These are phyloP conservation scores for Phaseolus lunatus DNA, from an alignment of 306 rosid species.

Conservation along the genomic window DNA sequence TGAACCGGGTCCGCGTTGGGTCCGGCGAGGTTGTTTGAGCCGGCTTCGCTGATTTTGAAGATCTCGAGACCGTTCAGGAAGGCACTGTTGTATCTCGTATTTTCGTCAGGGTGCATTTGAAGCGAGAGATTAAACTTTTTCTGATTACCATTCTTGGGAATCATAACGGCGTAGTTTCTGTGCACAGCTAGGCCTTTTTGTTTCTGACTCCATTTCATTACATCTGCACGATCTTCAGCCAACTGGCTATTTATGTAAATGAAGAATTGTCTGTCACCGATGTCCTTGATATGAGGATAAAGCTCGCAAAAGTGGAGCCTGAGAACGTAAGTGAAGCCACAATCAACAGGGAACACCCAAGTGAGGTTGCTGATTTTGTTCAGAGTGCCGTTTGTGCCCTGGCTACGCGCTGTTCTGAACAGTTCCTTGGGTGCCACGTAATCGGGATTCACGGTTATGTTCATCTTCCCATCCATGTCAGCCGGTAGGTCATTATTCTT, in stretches of 20 bases:
- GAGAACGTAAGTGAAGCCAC: constrained; percentile 38
- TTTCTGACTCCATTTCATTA: not conserved
- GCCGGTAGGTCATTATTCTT: not conserved
- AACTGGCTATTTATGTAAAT: constrained; percentile 46
- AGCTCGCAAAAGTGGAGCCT: constrained; percentile 62
- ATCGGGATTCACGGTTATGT: not conserved
- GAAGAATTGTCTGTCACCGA: not conserved
- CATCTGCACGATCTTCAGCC: constrained; percentile 19
- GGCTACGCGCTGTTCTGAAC: constrained; percentile 31
- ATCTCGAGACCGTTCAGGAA: constrained; percentile 62
- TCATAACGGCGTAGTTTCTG: constrained; percentile 1
- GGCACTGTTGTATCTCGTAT: not conserved
- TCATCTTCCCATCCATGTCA: accelerated
- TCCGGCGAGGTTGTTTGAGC: not conserved
- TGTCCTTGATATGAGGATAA: accelerated
- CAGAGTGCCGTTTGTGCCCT: not conserved
- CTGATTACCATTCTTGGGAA: not conserved
- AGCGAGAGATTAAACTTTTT: constrained; percentile 40
- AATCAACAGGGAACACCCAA: constrained; percentile 43
- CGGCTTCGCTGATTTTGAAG: constrained; percentile 46
- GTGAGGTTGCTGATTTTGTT: constrained; percentile 33
- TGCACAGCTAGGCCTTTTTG: constrained; percentile 9
- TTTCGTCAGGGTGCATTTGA: constrained; percentile 25
- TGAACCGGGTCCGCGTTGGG: not conserved
- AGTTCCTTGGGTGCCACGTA: constrained; percentile 47